These are phyloP conservation scores for Xylariales sp. DNA, from an alignment of 2,329 filamentous ascomycete species.

Conservation along the genomic window DNA sequence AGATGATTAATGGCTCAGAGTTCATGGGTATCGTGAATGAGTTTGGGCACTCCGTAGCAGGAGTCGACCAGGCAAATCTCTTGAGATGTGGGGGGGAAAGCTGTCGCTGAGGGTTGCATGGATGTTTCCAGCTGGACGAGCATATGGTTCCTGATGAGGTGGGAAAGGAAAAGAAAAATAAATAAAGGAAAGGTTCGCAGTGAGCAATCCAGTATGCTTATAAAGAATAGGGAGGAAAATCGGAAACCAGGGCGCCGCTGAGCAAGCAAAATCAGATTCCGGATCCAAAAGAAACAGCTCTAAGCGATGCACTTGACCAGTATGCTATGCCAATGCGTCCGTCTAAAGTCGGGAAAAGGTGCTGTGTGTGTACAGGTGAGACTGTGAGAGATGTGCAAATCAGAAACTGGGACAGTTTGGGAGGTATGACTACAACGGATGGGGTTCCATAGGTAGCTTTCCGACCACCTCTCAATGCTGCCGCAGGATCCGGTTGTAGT, in stretches of 20 bases:
- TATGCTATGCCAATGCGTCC: slow-evolving; percentile 25
- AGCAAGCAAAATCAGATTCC: slow-evolving; percentile 21
- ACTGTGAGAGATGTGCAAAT: background rate
- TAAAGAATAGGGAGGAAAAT: slow-evolving; percentile 13
- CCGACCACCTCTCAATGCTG: too few species aligned
- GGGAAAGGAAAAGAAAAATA: slow-evolving; percentile 6
- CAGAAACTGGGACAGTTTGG: background rate
- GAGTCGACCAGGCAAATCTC: slow-evolving; percentile 11
- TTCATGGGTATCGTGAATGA: slow-evolving; percentile 9
- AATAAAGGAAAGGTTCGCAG: slow-evolving; percentile 4
- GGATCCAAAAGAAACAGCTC: slow-evolving; percentile 24
- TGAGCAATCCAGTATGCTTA: slow-evolving; percentile 11
- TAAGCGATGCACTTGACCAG: slow-evolving; percentile 22
- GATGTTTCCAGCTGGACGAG: background rate
- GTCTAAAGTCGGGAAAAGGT: slow-evolving; percentile 22
- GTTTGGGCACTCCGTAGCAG: slow-evolving; percentile 3
- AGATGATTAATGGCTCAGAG: slow-evolving; percentile 12
- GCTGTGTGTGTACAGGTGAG: background rate
- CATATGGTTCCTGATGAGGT: background rate
- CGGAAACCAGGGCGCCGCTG: slow-evolving; percentile 12
- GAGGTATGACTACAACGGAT: too few species aligned
- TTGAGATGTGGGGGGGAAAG: slow-evolving; percentile 5
- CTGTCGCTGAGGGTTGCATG: background rate
- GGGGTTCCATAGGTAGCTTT: too few species aligned
- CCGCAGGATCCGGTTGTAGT: too few species aligned